Evolutionary conservation across 2,329 filamentous ascomycete genomes (phyloP), one percentile per base, ranked within the genome.

Genomic region (Cordyceps fumosorosea): DNA sequence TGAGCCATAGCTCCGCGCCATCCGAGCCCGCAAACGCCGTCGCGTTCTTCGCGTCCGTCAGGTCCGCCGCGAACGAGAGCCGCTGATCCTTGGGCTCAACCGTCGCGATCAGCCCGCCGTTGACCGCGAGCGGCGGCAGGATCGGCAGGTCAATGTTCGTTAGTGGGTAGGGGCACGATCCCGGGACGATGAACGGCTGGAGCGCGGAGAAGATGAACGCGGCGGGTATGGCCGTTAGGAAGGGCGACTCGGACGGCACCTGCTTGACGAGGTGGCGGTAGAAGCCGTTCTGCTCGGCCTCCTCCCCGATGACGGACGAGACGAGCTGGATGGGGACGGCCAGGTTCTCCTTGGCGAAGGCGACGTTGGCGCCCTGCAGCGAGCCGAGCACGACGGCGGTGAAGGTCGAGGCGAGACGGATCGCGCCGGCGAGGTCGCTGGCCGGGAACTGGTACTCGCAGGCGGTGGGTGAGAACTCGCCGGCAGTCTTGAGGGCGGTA

Each of bases 261-360:
- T 84, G 82, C 63, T 78, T 74, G 51, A 84, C 79, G 24, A 84
- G 72, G 32, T 76, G 67, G 56, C 88, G 84, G 78, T 84, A 91
- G 77, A 83, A 89, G 50, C 88, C 89, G 65, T 87, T 83, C 69
- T 91, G 89, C 71, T 90, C 85, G 63, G 86, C 89, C 76, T 91
- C 87, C 68, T 91, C 86, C n/a, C 86, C 88, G 62, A 90, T 83
- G 64, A 88, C 80, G 3, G 86, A 84, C 1, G 81, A 78, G 56
- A 89, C 73, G 24, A 80, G 75, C 29, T 82, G 82, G 24, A 88
- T 82, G 1, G 88, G 75, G 3, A 72, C 80, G 8, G 73, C 69
- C 63, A 87, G 83, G 7, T 80, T 80, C 44, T 72, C 83, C 29
- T 76, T 70, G 16, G 82, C 83, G 52, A 90, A 84, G 32, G 81